These are phyloP conservation scores for Capronia coronata DNA, from an alignment of 2,329 filamentous ascomycete species.

Conservation along the genomic window DNA sequence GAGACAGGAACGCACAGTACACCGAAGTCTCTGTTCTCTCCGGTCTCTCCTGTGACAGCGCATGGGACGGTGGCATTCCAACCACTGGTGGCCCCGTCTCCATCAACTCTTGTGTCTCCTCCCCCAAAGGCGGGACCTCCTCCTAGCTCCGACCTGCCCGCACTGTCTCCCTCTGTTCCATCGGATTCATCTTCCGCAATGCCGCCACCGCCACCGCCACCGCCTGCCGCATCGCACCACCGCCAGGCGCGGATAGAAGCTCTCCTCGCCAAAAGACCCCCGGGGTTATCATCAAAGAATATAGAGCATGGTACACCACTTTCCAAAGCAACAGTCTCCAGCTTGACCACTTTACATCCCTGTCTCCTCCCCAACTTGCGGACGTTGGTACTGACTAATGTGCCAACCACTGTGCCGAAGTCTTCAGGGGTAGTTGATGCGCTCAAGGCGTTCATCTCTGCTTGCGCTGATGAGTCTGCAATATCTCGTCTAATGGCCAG, in stretches of 20 bases:
- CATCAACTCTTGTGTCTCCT: neutral
- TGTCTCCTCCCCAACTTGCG: constrained; percentile 49
- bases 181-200: neutral
- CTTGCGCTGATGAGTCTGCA: constrained; percentile 50
- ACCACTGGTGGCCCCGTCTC: constrained; percentile 8
- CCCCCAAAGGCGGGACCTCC: neutral
- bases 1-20: constrained; percentile 25
- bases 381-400: constrained; percentile 51
- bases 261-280: constrained; percentile 37
- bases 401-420: constrained; percentile 42
- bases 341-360: constrained; percentile 44
- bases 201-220: neutral
- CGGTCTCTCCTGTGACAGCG: constrained; percentile 18
- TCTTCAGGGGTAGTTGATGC: constrained; percentile 40
- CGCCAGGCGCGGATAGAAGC: constrained; percentile 34
- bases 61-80: constrained; percentile 10
- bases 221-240: constrained; percentile 11
- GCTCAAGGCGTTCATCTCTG: constrained; percentile 50
- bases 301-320: constrained; percentile 12
- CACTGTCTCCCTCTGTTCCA: neutral
- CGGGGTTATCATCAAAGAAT: constrained; percentile 12
- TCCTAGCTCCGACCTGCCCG: neutral
- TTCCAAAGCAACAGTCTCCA: constrained; percentile 30
- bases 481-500: constrained; percentile 49
- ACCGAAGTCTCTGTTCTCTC: constrained; percentile 17